Evolutionary conservation across 148 eudicot species (phyloP).

Genomic region (Camellia granthamiana): DNA sequence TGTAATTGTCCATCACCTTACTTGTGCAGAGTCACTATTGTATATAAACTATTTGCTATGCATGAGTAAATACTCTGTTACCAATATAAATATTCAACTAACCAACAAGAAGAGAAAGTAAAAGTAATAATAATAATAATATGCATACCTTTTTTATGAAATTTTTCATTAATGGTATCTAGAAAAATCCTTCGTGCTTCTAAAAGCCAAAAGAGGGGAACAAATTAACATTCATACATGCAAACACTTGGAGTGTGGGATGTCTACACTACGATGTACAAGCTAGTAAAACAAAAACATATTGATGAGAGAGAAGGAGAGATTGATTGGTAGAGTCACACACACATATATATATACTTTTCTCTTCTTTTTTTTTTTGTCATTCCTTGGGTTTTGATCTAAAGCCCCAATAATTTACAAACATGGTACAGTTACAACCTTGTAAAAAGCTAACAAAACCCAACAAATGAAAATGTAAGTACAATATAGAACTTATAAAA

Average conservation of each 20-base stretch:
- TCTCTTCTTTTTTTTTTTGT: background rate
- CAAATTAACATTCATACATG: background rate
- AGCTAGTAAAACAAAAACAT: too few species aligned
- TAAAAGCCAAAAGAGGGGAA: background rate
- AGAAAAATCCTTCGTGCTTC: background rate
- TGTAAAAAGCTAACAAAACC: background rate
- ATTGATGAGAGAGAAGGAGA: background rate
- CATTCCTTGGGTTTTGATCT: background rate
- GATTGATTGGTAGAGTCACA: background rate
- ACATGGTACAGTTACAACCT: background rate
- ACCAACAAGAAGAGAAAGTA: background rate
- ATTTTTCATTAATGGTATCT: background rate
- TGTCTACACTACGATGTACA: too few species aligned
- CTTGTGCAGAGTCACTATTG: background rate
- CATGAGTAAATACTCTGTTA: background rate
- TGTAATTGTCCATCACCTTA: too few species aligned
- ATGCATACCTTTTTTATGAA: background rate
- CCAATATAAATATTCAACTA: background rate
- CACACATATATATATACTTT: too few species aligned
- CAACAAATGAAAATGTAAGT: conserved; percentile 3
- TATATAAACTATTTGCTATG: background rate
- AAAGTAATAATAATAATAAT: background rate
- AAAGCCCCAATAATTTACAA: background rate
- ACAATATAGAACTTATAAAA: background rate
- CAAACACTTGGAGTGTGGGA: too few species aligned